A percentile compares a stretch with the other conserved stretches of the same genome.
phyloP scores from a whole-genome alignment of 352 stramenopile genomes.

The Phytopythium sindhum region DNA sequence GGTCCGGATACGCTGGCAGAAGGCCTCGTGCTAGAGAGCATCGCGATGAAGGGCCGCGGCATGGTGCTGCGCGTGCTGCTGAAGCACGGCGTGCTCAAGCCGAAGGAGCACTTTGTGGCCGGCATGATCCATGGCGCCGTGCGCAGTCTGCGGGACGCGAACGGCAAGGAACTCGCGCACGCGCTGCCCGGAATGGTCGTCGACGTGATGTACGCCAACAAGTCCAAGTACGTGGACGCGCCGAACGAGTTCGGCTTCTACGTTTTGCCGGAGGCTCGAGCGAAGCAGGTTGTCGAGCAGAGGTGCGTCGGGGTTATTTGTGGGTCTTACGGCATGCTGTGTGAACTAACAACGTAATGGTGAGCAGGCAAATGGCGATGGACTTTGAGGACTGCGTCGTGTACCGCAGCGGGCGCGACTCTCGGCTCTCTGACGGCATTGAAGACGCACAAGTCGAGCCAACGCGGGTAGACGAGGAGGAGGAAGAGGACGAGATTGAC shows the following conservation, averaged over 20 bases:
- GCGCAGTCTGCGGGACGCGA: constrained; percentile 51
- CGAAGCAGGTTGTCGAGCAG: constrained; percentile 73
- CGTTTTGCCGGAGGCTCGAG: constrained; percentile 49
- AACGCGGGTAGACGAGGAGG: constrained; percentile 10
- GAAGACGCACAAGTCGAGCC: constrained; percentile 11
- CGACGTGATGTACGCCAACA: constrained; percentile 79
- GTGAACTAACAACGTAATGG: constrained; percentile 2
- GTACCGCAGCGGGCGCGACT: constrained; percentile 19
- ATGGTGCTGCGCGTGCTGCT: constrained; percentile 74
- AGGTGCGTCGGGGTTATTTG: constrained; percentile 24
- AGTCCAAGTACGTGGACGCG: constrained; percentile 79
- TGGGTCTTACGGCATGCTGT: neutral
- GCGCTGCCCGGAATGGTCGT: constrained; percentile 67
- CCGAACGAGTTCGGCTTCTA: constrained; percentile 83
- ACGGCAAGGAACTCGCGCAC: constrained; percentile 49
- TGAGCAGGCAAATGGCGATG: constrained; percentile 55
- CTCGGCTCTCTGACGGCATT: neutral
- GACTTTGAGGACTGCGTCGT: constrained; percentile 67
- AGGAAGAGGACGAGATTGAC: constrained; percentile 24
- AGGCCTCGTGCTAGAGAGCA: constrained; percentile 73
- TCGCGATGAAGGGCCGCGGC: constrained; percentile 58
- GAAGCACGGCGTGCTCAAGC: constrained; percentile 53
- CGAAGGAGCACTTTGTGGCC: constrained; percentile 77
- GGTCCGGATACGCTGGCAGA: constrained; percentile 33
- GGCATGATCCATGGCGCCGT: constrained; percentile 85